These are phyloP conservation scores for Collybia nuda DNA, from an alignment of 768 basidiomycete species.

Conservation along the genomic window DNA sequence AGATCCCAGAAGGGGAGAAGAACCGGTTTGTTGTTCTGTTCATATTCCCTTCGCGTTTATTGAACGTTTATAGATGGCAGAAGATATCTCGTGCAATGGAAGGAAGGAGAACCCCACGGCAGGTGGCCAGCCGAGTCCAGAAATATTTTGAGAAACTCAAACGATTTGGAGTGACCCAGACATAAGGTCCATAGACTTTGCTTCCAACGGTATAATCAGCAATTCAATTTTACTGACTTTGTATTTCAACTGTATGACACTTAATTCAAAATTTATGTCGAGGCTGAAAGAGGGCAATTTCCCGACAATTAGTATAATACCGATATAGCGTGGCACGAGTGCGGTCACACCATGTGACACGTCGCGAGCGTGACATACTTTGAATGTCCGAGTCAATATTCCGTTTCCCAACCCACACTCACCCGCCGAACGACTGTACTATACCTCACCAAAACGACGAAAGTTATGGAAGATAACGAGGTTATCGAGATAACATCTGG, in stretches of 20 bases:
- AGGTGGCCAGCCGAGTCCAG: conserved; percentile 88
- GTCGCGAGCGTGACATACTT: conserved; percentile 15
- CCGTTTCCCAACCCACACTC: too few relatives aligned
- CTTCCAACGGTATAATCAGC: too few relatives aligned
- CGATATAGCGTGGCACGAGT: too few relatives aligned
- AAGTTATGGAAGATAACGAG: conserved; percentile 20
- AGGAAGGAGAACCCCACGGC: conserved; percentile 72
- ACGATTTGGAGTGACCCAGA: conserved; percentile 55
- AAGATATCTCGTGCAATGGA: conserved; percentile 84
- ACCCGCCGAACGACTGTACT: background rate
- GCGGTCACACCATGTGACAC: conserved; percentile 6
- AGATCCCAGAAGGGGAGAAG: conserved; percentile 77
- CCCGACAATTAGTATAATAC: too few relatives aligned
- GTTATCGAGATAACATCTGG: conserved; percentile 37
- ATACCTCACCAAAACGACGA: background rate
- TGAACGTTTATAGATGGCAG: conserved; percentile 53
- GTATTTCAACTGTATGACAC: too few relatives aligned
- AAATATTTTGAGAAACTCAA: conserved; percentile 87
- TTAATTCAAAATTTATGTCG: too few relatives aligned
- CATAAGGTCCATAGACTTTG: too few relatives aligned
- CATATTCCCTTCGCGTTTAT: background rate
- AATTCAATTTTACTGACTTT: too few relatives aligned
- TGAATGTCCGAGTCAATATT: too few relatives aligned
- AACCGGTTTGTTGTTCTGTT: conserved; percentile 51
- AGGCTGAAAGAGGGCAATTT: too few relatives aligned